These are phyloP conservation scores for Diospyros lotus DNA, from an alignment of 148 eudicot species.

Conservation along the genomic window DNA sequence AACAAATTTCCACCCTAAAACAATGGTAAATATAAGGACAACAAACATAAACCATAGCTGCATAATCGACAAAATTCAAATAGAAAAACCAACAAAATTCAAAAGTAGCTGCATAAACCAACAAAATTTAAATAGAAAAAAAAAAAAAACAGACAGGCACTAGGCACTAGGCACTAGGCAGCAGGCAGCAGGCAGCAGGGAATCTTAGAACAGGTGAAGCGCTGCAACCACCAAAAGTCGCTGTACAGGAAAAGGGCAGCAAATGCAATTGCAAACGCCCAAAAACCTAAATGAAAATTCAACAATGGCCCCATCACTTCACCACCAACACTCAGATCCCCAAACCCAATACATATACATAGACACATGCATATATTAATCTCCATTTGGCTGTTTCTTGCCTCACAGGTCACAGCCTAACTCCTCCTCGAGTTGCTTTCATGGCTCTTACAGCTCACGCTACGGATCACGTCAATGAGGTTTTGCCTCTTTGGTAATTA, in stretches of 20 bases:
- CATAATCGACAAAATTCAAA: too few species aligned
- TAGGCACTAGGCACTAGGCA: too few species aligned
- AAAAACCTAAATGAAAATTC: too few species aligned
- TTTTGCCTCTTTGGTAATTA: slow-evolving; percentile 11
- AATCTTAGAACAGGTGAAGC: slow-evolving; percentile 3
- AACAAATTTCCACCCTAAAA: too few species aligned
- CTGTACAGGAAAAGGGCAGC: background rate
- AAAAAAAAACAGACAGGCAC: background rate
- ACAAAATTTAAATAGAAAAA: slow-evolving; percentile 3
- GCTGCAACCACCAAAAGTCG: background rate
- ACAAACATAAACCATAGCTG: too few species aligned
- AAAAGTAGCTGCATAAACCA: too few species aligned
- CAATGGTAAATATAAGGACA: too few species aligned
- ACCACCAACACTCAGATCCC: slow-evolving; percentile 23
- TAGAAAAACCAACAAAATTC: too few species aligned
- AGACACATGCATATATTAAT: slow-evolving; percentile 7
- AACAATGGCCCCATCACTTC: too few species aligned
- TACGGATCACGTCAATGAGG: background rate
- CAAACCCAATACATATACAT: slow-evolving; percentile 9
- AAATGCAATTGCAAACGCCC: background rate
- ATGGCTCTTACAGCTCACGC: background rate
- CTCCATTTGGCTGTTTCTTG: background rate
- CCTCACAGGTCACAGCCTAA: background rate
- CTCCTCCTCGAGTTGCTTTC: slow-evolving; percentile 18
- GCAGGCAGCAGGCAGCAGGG: background rate